These are phyloP conservation scores for Pyrenophora graminea DNA, from an alignment of 2,329 filamentous ascomycete genomes.

Conservation along the genomic window DNA sequence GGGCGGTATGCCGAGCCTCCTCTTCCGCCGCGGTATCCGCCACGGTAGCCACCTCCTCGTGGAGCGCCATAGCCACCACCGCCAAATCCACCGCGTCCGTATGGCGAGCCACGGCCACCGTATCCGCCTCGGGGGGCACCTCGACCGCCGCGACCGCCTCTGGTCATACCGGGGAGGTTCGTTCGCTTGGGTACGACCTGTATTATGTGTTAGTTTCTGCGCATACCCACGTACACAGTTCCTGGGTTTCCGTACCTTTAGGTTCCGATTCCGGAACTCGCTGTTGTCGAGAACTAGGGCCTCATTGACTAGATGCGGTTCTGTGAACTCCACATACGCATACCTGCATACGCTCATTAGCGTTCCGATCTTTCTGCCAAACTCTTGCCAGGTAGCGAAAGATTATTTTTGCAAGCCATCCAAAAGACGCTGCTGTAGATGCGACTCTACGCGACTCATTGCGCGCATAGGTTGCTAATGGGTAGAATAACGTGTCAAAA, in stretches of 20 bases:
- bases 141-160: slow-evolving; percentile 69
- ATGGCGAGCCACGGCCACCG: slow-evolving; percentile 59
- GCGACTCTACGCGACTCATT: not conserved
- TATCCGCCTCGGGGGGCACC: slow-evolving; percentile 53
- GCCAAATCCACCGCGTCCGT: slow-evolving; percentile 36
- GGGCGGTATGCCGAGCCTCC: slow-evolving; percentile 32
- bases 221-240: slow-evolving; percentile 5
- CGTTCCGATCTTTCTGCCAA: slow-evolving; percentile 58
- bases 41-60: slow-evolving; percentile 50
- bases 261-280: slow-evolving; percentile 88
- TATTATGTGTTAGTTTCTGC: slow-evolving; percentile 20
- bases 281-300: slow-evolving; percentile 96
- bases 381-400: slow-evolving; percentile 62
- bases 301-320: slow-evolving; percentile 89
- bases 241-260: slow-evolving; percentile 69
- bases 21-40: slow-evolving; percentile 41
- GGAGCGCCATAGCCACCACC: slow-evolving; percentile 47
- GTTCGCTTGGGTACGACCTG: slow-evolving; percentile 90
- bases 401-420: slow-evolving; percentile 16
- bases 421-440: not conserved
- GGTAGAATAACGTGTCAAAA: not conserved
- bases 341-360: slow-evolving; percentile 69
- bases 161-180: slow-evolving; percentile 91
- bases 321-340: slow-evolving; percentile 97
- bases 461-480: not conserved